phyloP scores from a whole-genome alignment of 768 basidiomycete genomes.

The Macrolepiota dolichaula region DNA sequence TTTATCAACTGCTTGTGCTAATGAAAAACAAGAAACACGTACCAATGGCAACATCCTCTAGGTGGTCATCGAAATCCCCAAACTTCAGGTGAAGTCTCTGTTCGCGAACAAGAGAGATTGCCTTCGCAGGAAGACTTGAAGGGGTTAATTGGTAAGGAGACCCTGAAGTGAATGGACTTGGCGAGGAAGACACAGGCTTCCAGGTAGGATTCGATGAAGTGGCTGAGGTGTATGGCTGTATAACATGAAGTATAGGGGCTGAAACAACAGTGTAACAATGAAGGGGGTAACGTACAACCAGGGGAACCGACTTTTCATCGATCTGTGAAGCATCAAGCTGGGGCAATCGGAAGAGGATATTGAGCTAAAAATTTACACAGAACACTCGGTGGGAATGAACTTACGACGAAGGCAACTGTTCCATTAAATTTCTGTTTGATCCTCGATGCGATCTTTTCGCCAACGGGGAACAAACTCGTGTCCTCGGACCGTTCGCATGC shows the following conservation, averaged over 20 bases:
- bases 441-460: conserved; percentile 58
- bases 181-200: conserved; percentile 36
- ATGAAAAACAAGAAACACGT: conserved; percentile 15
- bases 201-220: conserved; percentile 35
- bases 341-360: conserved; percentile 12
- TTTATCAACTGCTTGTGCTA: neutral
- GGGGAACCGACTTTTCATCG: conserved; percentile 46
- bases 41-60: conserved; percentile 69
- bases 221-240: conserved; percentile 49
- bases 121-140: conserved; percentile 40
- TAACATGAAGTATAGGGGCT: neutral
- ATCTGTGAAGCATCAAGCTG: conserved; percentile 64
- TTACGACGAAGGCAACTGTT: conserved; percentile 69
- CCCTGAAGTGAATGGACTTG: conserved; percentile 40
- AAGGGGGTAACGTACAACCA: conserved; percentile 45
- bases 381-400: conserved; percentile 19
- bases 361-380: neutral
- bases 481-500: conserved; percentile 66
- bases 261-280: neutral
- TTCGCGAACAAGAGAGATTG: conserved; percentile 48
- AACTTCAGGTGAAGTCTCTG: conserved; percentile 52
- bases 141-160: conserved; percentile 47
- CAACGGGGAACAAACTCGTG: conserved; percentile 56
- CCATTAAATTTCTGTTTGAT: conserved; percentile 52
- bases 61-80: conserved; percentile 80